Evolutionary conservation across 1,284 basidiomycete genomes (phyloP).

Genomic region (Moesziomyces parantarcticus): DNA sequence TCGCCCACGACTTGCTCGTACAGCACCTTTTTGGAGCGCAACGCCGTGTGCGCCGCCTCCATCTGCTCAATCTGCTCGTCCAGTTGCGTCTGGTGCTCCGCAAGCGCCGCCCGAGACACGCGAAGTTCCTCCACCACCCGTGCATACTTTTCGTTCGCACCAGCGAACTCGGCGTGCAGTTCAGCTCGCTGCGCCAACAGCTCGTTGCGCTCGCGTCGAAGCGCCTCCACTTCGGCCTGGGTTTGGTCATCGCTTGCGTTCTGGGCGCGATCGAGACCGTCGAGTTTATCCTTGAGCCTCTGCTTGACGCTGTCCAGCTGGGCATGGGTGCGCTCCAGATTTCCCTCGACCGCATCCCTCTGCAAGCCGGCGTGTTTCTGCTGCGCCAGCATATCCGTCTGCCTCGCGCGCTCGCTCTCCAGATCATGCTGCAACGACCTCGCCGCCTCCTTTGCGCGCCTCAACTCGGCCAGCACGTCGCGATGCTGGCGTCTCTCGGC

Average conservation of each 20-base stretch:
- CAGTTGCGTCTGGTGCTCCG: slow-evolving; percentile 51
- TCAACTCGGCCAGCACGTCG: slow-evolving; percentile 36
- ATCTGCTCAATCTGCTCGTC: slow-evolving; percentile 57
- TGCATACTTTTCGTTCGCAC: slow-evolving; percentile 43
- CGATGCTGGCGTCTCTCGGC: slow-evolving; percentile 35
- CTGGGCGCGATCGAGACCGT: slow-evolving; percentile 33
- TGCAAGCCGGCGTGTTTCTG: slow-evolving; percentile 25
- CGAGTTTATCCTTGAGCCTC: slow-evolving; percentile 46
- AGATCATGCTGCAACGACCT: slow-evolving; percentile 41
- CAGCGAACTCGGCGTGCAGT: slow-evolving; percentile 41
- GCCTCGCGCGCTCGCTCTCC: slow-evolving; percentile 34
- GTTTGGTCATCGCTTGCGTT: slow-evolving; percentile 24
- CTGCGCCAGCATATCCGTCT: slow-evolving; percentile 32
- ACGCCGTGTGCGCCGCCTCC: slow-evolving; percentile 42
- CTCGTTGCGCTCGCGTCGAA: slow-evolving; percentile 42
- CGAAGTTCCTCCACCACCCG: slow-evolving; percentile 40
- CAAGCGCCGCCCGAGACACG: slow-evolving; percentile 28
- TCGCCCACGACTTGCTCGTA: slow-evolving; percentile 43
- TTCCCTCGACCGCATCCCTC: slow-evolving; percentile 39
- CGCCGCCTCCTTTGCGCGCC: slow-evolving; percentile 37
- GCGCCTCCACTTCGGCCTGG: slow-evolving; percentile 34
- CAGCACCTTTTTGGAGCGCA: slow-evolving; percentile 36
- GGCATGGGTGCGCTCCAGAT: slow-evolving; percentile 30
- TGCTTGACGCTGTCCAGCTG: slow-evolving; percentile 41
- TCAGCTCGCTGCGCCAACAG: slow-evolving; percentile 40